Evolutionary conservation across 345 rosid genomes (phyloP).

Genomic region (Corymbia maculata): DNA sequence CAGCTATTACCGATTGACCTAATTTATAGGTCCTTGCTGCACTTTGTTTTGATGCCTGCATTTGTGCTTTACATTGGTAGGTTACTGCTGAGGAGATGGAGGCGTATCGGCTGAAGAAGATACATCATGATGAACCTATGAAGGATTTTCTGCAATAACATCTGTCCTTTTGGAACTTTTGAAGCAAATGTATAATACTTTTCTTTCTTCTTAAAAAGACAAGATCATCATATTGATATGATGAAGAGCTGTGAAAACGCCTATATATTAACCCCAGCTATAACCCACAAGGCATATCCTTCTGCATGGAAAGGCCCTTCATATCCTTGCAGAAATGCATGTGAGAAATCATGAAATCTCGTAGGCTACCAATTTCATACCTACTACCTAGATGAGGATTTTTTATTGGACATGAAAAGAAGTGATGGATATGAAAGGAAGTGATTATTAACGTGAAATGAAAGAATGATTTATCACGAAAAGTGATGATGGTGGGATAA

Average conservation of each 20-base stretch:
- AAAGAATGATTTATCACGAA: not conserved
- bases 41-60: not conserved
- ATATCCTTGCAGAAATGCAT: not conserved
- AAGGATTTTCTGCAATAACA: not conserved
- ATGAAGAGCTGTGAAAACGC: not conserved
- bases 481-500: not conserved
- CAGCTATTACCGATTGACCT: not conserved
- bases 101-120: constrained; percentile 66
- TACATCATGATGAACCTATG: constrained; percentile 68
- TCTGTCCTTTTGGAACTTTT: not conserved
- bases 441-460: not conserved
- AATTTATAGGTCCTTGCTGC: not conserved
- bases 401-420: not conserved
- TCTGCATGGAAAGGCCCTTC: not conserved
- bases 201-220: not conserved
- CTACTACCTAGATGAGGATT: not conserved
- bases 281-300: not conserved
- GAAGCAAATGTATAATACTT: not conserved
- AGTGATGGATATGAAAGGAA: not conserved
- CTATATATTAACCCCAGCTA: not conserved
- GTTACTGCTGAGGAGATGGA: constrained; percentile 74
- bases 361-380: not conserved
- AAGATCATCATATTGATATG: not conserved
- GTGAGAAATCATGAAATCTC: not conserved
- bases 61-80: constrained; percentile 6